Evolutionary conservation across 495 filamentous ascomycete genomes (phyloP).

Genomic region (Aspergillus kassunensis): DNA sequence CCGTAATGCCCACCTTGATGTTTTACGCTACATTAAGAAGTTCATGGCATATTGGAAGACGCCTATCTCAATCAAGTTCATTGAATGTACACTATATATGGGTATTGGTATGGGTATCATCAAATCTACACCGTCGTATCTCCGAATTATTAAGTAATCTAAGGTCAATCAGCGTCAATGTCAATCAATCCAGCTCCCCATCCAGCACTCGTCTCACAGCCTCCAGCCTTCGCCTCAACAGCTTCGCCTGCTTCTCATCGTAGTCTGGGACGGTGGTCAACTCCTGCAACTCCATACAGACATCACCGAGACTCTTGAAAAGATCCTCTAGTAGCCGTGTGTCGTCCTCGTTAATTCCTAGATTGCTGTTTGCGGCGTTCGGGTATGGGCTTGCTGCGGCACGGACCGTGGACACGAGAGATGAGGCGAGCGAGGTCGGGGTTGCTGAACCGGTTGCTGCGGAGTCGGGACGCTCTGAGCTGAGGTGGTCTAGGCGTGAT

Average conservation of each 20-base stretch:
- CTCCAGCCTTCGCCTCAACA: slow-evolving; percentile 67
- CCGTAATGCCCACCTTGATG: too few species aligned
- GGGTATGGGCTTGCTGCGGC: slow-evolving; percentile 37
- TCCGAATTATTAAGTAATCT: too few species aligned
- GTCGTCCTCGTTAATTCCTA: slow-evolving; percentile 60
- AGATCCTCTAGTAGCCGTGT: slow-evolving; percentile 72
- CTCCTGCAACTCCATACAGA: slow-evolving; percentile 63
- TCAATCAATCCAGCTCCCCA: slow-evolving; percentile 47
- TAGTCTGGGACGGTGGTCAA: slow-evolving; percentile 41
- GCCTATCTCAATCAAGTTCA: background rate
- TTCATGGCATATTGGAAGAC: too few species aligned
- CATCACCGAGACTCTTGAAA: slow-evolving; percentile 68
- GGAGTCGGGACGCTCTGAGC: slow-evolving; percentile 26
- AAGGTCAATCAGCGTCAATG: too few species aligned
- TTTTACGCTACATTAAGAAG: too few species aligned
- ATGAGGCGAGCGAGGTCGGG: slow-evolving; percentile 35
- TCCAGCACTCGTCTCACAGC: slow-evolving; percentile 68
- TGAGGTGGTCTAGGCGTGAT: slow-evolving; percentile 4
- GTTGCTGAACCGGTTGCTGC: slow-evolving; percentile 30
- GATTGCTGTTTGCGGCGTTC: slow-evolving; percentile 28
- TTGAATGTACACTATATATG: background rate
- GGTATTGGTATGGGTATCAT: slow-evolving; percentile 11
- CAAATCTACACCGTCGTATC: background rate
- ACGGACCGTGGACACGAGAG: slow-evolving; percentile 38
- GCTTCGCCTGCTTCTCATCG: slow-evolving; percentile 55